These are phyloP conservation scores for Ascochyta clinopodiicola DNA, from an alignment of 2,329 filamentous ascomycete genomes.

Conservation along the genomic window DNA sequence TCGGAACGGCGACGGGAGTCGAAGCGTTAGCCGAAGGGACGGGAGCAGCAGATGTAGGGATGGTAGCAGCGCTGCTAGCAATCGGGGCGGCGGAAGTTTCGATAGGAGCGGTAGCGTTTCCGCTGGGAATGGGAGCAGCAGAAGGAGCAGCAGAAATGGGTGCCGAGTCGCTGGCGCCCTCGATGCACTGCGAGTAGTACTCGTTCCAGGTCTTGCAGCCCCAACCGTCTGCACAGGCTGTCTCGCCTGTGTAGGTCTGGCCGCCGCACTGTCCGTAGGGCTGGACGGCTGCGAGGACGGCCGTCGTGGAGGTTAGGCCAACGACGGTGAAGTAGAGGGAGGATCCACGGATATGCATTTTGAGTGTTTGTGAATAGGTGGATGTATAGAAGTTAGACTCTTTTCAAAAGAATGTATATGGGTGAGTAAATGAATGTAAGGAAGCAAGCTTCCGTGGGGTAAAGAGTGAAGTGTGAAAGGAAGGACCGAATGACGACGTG, in stretches of 20 bases:
- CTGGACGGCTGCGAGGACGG: slow-evolving; percentile 36
- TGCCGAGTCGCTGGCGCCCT: slow-evolving; percentile 13
- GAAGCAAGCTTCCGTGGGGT: slow-evolving; percentile 30
- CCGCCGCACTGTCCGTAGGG: slow-evolving; percentile 57
- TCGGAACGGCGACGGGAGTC: slow-evolving; percentile 5
- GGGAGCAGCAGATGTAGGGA: slow-evolving; percentile 8
- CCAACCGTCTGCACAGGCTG: slow-evolving; percentile 48
- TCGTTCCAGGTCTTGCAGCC: slow-evolving; percentile 51
- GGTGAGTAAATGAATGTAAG: slow-evolving; percentile 22
- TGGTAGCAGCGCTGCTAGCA: not conserved
- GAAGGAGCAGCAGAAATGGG: slow-evolving; percentile 11
- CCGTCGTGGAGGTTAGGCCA: slow-evolving; percentile 35
- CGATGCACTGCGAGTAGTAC: slow-evolving; percentile 56
- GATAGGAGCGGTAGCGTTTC: slow-evolving; percentile 4
- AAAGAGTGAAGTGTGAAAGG: slow-evolving; percentile 13
- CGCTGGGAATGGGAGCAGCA: slow-evolving; percentile 16
- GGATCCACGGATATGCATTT: slow-evolving; percentile 31
- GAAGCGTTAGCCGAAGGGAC: slow-evolving; percentile 17
- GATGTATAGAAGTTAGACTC: slow-evolving; percentile 25
- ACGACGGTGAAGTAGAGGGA: slow-evolving; percentile 38
- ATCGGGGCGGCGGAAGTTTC: slow-evolving; percentile 3
- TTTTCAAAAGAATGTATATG: slow-evolving; percentile 21
- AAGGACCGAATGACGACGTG: slow-evolving; percentile 14
- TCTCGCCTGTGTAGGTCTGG: slow-evolving; percentile 49
- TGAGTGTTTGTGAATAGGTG: slow-evolving; percentile 1